These are phyloP conservation scores for Blepharisma japonicum DNA, from an alignment of 73 alveolate genomes.

Conservation along the genomic window DNA sequence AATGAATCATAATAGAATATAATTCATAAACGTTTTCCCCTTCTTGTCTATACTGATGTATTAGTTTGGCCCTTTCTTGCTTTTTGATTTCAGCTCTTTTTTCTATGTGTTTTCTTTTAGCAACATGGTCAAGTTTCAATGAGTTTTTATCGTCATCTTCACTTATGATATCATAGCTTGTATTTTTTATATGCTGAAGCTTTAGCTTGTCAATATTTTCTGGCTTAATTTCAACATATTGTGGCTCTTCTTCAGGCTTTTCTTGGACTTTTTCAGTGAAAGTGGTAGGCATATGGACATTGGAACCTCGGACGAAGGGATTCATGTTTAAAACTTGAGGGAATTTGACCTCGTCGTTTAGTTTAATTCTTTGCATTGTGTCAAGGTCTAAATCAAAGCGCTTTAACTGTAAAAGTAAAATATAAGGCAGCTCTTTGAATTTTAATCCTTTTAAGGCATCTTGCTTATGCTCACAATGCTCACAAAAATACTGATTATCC, in stretches of 20 bases:
- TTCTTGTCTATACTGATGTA: slow-evolving; percentile 34
- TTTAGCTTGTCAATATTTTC: neutral
- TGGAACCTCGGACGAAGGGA: slow-evolving; percentile 27
- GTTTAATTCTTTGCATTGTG: slow-evolving; percentile 65
- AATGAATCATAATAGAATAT: slow-evolving; percentile 80
- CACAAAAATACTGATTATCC: slow-evolving; percentile 82
- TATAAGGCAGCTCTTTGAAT: slow-evolving; percentile 68
- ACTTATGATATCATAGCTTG: neutral
- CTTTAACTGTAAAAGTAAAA: slow-evolving; percentile 68
- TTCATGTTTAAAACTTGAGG: slow-evolving; percentile 62
- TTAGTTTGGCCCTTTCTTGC: neutral
- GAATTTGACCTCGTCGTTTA: slow-evolving; percentile 71
- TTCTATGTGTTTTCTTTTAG: slow-evolving; percentile 18
- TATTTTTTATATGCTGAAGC: neutral
- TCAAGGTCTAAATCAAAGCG: slow-evolving; percentile 80
- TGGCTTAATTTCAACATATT: slow-evolving; percentile 34
- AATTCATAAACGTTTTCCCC: slow-evolving; percentile 90
- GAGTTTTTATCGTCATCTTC: neutral
- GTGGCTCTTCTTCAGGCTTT: slow-evolving; percentile 42
- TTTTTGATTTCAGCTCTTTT: neutral
- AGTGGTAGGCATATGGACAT: too few species aligned
- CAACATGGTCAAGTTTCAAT: neutral
- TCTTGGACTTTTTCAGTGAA: neutral
- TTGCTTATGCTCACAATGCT: slow-evolving; percentile 77
- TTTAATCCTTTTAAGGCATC: slow-evolving; percentile 87